These are phyloP conservation scores for Isatis tinctoria DNA, from an alignment of 345 rosid genomes.

Conservation along the genomic window DNA sequence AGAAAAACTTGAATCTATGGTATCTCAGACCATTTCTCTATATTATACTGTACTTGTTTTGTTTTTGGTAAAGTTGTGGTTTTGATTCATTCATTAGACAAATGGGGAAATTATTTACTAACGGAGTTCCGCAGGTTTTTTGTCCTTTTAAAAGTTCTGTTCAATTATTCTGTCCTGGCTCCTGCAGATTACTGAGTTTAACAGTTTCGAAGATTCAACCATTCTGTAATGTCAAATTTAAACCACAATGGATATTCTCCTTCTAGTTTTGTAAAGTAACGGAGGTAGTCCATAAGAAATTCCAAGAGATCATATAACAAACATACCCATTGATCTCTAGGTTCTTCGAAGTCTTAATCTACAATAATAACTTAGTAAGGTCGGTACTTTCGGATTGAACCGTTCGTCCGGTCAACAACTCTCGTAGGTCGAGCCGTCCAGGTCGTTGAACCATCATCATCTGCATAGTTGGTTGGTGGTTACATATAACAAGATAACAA, in stretches of 20 bases:
- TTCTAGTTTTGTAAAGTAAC: background rate
- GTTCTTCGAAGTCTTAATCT: slow-evolving; percentile 3
- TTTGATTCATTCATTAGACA: background rate
- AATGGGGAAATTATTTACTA: background rate
- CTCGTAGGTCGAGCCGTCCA: background rate
- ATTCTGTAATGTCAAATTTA: background rate
- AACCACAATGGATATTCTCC: background rate
- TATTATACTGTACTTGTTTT: no score
- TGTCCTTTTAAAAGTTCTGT: background rate
- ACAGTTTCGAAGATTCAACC: background rate
- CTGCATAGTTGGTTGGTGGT: slow-evolving; percentile 13
- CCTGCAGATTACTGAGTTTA: background rate
- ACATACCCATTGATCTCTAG: background rate
- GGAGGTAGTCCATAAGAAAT: background rate
- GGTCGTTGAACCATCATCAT: slow-evolving; percentile 11
- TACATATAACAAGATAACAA: slow-evolving; percentile 4
- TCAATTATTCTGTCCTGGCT: no score
- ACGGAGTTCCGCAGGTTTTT: no score
- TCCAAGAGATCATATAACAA: no score
- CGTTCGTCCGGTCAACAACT: slow-evolving; percentile 14
- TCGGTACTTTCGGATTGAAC: background rate
- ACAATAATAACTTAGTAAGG: background rate
- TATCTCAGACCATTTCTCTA: no score
- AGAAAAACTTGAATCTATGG: no score
- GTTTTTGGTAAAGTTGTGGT: background rate